Conservation (phyloP, 2,329 filamentous ascomycete genomes). For the Rutstroemia sp. region DNA sequence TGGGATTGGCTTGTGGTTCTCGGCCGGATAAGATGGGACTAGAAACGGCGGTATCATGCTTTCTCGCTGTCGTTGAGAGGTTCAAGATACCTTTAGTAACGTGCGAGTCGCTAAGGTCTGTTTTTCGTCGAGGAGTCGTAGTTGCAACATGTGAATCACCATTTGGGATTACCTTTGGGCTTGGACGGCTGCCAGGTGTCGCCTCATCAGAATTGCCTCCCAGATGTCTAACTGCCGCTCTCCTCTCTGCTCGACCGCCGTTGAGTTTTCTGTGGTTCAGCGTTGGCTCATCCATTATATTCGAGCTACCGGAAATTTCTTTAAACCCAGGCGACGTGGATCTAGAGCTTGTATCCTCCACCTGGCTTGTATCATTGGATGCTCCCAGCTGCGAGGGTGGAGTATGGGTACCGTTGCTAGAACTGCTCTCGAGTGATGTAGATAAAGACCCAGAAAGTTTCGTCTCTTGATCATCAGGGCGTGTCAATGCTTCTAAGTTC, state of each 20-base stretch:
- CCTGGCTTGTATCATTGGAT: neutral
- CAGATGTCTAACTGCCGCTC: neutral
- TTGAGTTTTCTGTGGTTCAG: neutral
- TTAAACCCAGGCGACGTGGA: neutral
- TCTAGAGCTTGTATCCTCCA: neutral
- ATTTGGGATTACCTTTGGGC: constrained; percentile 9
- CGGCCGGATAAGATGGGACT: no score
- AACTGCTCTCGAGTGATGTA: neutral
- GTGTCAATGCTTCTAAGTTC: constrained; percentile 25
- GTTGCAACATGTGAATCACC: constrained; percentile 6
- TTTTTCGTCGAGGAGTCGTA: constrained; percentile 11
- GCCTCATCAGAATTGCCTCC: neutral
- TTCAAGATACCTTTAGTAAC: constrained; percentile 22
- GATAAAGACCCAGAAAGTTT: neutral
- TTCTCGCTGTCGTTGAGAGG: constrained; percentile 14
- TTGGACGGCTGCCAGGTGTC: neutral
- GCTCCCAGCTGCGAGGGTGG: constrained; percentile 1
- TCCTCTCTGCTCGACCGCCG: neutral
- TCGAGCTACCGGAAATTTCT: neutral
- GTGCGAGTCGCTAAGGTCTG: constrained; percentile 20
- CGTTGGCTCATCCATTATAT: neutral
- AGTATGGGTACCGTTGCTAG: neutral
- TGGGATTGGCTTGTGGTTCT: constrained; percentile 28
- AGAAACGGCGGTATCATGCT: constrained; percentile 5
- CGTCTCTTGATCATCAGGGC: constrained; percentile 3